phyloP scores from a whole-genome alignment of 805 yeast genomes.

The Candida multigemmis region DNA sequence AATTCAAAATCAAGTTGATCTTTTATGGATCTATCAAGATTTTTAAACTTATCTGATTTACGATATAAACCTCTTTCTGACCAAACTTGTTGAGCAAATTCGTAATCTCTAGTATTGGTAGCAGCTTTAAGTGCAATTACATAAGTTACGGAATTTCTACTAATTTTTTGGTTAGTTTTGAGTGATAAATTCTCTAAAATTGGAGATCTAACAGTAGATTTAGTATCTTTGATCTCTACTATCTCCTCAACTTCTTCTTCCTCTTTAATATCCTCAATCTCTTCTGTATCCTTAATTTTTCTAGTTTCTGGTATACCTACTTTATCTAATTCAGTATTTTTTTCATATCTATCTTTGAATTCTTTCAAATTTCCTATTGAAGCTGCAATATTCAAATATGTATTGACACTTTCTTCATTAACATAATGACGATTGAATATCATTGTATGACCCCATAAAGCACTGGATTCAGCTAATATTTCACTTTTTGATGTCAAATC shows the following conservation, averaged over 20 bases:
- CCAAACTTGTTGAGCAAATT: slow-evolving; percentile 65
- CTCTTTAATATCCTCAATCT: slow-evolving; percentile 4
- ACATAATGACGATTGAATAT: slow-evolving; percentile 35
- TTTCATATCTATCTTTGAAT: slow-evolving; percentile 22
- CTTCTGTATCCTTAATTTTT: slow-evolving; percentile 9
- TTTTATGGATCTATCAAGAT: slow-evolving; percentile 23
- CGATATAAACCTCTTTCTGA: slow-evolving; percentile 70
- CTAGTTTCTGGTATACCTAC: slow-evolving; percentile 10
- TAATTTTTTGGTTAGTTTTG: slow-evolving; percentile 6
- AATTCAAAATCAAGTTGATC: slow-evolving; percentile 51
- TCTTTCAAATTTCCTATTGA: slow-evolving; percentile 22
- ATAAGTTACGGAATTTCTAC: slow-evolving; percentile 40
- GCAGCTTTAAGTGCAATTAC: slow-evolving; percentile 62
- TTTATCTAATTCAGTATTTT: slow-evolving; percentile 18
- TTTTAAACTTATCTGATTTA: slow-evolving; percentile 40
- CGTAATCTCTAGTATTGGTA: slow-evolving; percentile 39
- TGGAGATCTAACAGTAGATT: slow-evolving; percentile 10
- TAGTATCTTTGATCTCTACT: slow-evolving; percentile 2
- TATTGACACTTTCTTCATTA: slow-evolving; percentile 32
- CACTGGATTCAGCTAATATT: slow-evolving; percentile 66
- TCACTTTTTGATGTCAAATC: slow-evolving; percentile 30
- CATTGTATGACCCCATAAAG: slow-evolving; percentile 56
- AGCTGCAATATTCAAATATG: slow-evolving; percentile 43
- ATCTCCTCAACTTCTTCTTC: slow-evolving; percentile 6
- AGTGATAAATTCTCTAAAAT: slow-evolving; percentile 1